These are phyloP conservation scores for Arabis alpina DNA, from an alignment of 345 rosid species.

Conservation along the genomic window DNA sequence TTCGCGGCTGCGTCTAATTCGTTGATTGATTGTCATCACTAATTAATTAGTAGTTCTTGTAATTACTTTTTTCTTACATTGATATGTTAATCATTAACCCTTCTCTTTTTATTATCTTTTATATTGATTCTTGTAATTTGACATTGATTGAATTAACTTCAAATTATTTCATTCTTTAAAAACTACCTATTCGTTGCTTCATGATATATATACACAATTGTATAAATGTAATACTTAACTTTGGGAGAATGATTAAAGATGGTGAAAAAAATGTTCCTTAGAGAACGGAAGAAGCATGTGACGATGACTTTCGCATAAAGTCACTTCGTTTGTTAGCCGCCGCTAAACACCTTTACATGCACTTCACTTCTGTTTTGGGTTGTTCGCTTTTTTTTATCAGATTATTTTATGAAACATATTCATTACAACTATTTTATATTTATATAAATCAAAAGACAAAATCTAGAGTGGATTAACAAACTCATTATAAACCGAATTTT, in stretches of 20 bases:
- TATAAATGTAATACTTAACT: slow-evolving; percentile 37
- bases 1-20: slow-evolving; percentile 63
- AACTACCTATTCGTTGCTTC: not conserved
- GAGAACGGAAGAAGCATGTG: slow-evolving; percentile 47
- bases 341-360: slow-evolving; percentile 32
- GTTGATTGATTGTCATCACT: slow-evolving; percentile 89
- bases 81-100: slow-evolving; percentile 36
- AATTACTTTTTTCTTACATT: slow-evolving; percentile 31
- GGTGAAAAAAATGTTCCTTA: slow-evolving; percentile 37
- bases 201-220: not conserved
- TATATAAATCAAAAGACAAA: not conserved
- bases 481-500: not conserved
- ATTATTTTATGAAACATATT: not conserved
- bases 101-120: not conserved
- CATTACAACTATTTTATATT: not conserved
- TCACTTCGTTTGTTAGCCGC: slow-evolving; percentile 46
- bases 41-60: slow-evolving; percentile 31
- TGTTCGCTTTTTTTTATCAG: slow-evolving; percentile 6
- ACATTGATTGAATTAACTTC: slow-evolving; percentile 40
- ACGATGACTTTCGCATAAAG: slow-evolving; percentile 46
- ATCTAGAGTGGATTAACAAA: not conserved
- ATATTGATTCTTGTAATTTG: slow-evolving; percentile 40
- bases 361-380: slow-evolving; percentile 38
- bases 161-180: slow-evolving; percentile 31
- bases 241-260: slow-evolving; percentile 42